Conservation (phyloP, 176 grass and related monocot genomes). For the Typha latifolia region DNA sequence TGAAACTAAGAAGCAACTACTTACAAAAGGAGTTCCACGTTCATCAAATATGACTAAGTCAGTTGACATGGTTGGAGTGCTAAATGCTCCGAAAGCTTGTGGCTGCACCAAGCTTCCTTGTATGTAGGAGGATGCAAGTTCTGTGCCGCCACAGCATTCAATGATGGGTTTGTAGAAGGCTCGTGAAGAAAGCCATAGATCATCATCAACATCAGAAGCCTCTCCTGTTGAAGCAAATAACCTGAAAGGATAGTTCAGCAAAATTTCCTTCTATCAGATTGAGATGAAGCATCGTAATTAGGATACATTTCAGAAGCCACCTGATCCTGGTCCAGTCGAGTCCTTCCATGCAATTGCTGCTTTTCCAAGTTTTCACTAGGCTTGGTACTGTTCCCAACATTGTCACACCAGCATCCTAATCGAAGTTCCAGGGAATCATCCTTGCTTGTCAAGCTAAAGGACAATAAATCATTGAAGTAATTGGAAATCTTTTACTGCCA, state of each 20-base stretch:
- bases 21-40: constrained; percentile 75
- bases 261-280: constrained; percentile 8
- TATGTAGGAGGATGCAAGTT: constrained; percentile 80
- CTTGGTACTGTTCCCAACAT: constrained; percentile 79
- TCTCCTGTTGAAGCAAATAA: constrained; percentile 67
- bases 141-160: constrained; percentile 85
- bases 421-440: constrained; percentile 2
- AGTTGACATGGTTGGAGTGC: constrained; percentile 64
- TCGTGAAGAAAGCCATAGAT: constrained; percentile 72
- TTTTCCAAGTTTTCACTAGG: constrained; percentile 85
- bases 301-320: constrained; percentile 16
- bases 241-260: constrained; percentile 30
- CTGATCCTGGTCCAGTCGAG: constrained; percentile 93
- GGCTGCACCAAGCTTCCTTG: constrained; percentile 66
- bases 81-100: constrained; percentile 81
- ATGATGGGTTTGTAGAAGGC: constrained; percentile 73
- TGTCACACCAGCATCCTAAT: constrained; percentile 82
- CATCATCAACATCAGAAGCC: constrained; percentile 89
- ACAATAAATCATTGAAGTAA: not conserved
- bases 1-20: constrained; percentile 19
- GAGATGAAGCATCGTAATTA: constrained; percentile 2
- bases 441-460: not conserved
- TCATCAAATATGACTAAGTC: constrained; percentile 84
- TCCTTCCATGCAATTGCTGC: constrained; percentile 52
- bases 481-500: not conserved